These are phyloP conservation scores for Marasmius sp. DNA, from an alignment of 1,284 basidiomycete genomes.

Conservation along the genomic window DNA sequence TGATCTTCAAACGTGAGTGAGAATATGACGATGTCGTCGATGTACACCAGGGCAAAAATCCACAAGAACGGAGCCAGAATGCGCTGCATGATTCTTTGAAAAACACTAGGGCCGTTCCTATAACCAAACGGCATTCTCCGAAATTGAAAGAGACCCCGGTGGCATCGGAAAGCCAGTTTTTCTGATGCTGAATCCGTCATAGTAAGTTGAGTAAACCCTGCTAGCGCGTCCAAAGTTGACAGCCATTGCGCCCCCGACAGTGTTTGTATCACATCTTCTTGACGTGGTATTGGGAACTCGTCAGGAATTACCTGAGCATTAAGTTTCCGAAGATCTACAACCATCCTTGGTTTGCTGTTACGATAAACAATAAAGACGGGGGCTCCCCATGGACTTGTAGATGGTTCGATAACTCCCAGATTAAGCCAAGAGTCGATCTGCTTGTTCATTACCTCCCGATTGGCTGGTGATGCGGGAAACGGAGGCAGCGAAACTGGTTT, in stretches of 20 bases:
- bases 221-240: constrained; percentile 25
- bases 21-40: constrained; percentile 12
- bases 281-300: constrained; percentile 27
- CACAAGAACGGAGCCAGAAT: constrained; percentile 11
- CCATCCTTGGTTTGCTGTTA: constrained; percentile 27
- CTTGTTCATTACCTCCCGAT: constrained; percentile 27
- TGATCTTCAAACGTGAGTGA: constrained; percentile 1
- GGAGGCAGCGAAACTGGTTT: constrained; percentile 22
- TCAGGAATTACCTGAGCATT: constrained; percentile 24
- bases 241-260: constrained; percentile 23
- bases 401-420: constrained; percentile 26
- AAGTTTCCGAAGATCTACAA: constrained; percentile 23
- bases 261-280: constrained; percentile 27
- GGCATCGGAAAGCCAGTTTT: constrained; percentile 27
- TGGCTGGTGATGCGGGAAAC: constrained; percentile 24
- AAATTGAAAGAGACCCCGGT: constrained; percentile 28
- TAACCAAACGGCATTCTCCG: constrained; percentile 29
- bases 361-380: constrained; percentile 26
- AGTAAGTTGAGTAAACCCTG: constrained; percentile 28
- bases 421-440: constrained; percentile 23
- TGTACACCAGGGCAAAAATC: constrained; percentile 13
- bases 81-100: constrained; percentile 13
- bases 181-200: constrained; percentile 18
- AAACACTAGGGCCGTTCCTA: constrained; percentile 23
- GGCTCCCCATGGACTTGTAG: constrained; percentile 27